Percentiles rank a stretch among this genome's conserved stretches.
Conservation (phyloP, 495 filamentous ascomycete species). For the Emericellopsis terricola region DNA sequence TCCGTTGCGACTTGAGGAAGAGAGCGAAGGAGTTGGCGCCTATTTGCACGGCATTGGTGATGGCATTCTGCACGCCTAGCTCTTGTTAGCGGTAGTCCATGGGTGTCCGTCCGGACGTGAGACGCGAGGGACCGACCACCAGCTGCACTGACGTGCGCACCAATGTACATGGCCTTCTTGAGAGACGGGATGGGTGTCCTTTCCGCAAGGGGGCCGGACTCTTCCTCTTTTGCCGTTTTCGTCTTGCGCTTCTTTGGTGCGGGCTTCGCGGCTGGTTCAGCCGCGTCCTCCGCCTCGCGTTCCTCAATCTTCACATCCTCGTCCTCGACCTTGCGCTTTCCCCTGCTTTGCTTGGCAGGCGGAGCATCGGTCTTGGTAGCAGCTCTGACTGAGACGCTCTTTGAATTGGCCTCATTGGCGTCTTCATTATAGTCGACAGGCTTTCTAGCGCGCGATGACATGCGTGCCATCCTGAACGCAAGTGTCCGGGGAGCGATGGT, state of each 20-base stretch:
- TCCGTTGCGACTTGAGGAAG: constrained; percentile 89
- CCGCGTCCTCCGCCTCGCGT: not conserved
- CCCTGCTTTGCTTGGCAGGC: not conserved
- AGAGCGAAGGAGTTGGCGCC: constrained; percentile 86
- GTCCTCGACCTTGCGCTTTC: constrained; percentile 1
- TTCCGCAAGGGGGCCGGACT: constrained; percentile 44
- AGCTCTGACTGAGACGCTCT: not conserved
- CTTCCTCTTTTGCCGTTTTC: constrained; percentile 24
- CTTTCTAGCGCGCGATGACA: not conserved
- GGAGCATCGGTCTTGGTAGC: not conserved
- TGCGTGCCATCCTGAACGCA: not conserved
- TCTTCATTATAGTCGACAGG: not conserved
- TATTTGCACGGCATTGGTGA: constrained; percentile 62
- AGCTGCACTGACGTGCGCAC: constrained; percentile 79
- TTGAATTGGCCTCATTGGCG: not conserved
- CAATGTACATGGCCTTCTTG: constrained; percentile 58
- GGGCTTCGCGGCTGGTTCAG: constrained; percentile 12
- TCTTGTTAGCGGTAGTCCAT: constrained; percentile 2
- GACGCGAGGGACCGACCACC: constrained; percentile 38
- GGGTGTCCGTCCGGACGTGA: not conserved
- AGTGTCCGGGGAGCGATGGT: not conserved
- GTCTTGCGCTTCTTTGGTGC: constrained; percentile 29
- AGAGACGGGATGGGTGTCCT: constrained; percentile 43
- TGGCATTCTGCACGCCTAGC: constrained; percentile 71
- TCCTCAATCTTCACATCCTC: no score